Evolutionary conservation across 441 rosid species (phyloP).

Genomic region (Gossypium gossypioides): DNA sequence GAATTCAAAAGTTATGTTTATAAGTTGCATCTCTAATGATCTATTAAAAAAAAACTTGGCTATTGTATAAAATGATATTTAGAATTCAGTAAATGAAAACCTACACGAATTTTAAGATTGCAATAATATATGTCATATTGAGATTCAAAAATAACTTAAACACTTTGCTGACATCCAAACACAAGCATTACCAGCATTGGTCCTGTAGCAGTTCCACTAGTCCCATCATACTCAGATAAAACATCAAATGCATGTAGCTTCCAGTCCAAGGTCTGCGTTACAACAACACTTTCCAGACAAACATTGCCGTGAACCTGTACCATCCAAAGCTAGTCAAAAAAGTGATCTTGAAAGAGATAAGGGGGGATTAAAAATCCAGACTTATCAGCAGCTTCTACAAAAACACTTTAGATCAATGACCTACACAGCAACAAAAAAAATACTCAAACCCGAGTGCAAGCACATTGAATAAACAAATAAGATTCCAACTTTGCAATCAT

Average conservation of each 20-base stretch:
- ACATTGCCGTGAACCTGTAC: slow-evolving; percentile 93
- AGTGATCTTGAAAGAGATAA: not conserved
- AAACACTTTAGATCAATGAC: not conserved
- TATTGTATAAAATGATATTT: not conserved
- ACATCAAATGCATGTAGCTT: slow-evolving; percentile 98
- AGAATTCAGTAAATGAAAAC: not conserved
- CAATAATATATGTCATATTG: not conserved
- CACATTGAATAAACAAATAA: not conserved
- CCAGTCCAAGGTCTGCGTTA: slow-evolving; percentile 94
- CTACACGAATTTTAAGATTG: slow-evolving; percentile 5
- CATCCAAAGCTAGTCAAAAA: slow-evolving; percentile 17
- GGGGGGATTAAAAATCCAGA: not conserved
- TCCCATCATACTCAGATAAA: slow-evolving; percentile 86
- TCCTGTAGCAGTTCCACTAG: slow-evolving; percentile 64
- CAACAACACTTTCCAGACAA: slow-evolving; percentile 89
- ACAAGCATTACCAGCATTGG: slow-evolving; percentile 86
- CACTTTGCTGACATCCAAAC: slow-evolving; percentile 14
- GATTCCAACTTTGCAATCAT: not conserved
- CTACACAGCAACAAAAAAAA: slow-evolving; percentile 4
- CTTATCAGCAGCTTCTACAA: not conserved
- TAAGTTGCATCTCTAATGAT: not conserved
- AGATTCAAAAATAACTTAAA: slow-evolving; percentile 5
- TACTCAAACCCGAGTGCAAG: not conserved
- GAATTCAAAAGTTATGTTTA: not conserved
- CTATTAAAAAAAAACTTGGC: not conserved